Evolutionary conservation across 208 protist species (phyloP), one percentile per base, ranked within the genome.

Genomic region (Histomonas meleagridis): DNA sequence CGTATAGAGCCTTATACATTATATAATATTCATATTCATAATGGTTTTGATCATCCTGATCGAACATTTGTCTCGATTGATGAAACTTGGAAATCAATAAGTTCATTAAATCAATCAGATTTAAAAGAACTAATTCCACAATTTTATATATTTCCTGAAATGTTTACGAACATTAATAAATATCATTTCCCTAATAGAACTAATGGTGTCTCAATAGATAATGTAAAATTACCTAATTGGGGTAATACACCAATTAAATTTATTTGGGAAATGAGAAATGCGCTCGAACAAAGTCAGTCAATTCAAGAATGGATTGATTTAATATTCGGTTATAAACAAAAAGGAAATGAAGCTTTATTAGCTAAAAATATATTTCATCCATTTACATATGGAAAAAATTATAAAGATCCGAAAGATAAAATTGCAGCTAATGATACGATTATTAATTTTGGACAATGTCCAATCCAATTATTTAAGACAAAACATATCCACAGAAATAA

Each of bases 291-390:
- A n/a, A 92, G 90, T 32, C 92, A 94, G 18, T 48, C 92, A 38
- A 93, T 95, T 0, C 93, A 95, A 69, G 21, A 78, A 28, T 96
- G 95, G 95, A 96, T 96, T 40, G 95, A 96, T 69, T 91, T 96
- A 28, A 95, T 95, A 35, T 96, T 95, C 81, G 95, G 95, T 32
- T 96, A 95, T 86, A 78, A 94, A 57, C 92, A 95, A 40, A 69
- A 78, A 10, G 95, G 95, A 46, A 12, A 86, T 57, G 28, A 9
- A 10, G 76, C 76, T 26, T 38, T 86, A 14, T 40, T 57, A 57
- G 40, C 76, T 16, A 57, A 86, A 5, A 86, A 86, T 28, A 26
- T 86, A 23, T 86, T 86, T n/a, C 76, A 86, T 86, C 76, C 76
- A 38, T 9, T 86, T 28, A 18, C 76, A 12, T 86, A 86, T n/a